Evolutionary conservation across 352 stramenopile species (phyloP), one percentile per base, ranked within the genome.

Genomic region (Phytophthora crassamura): DNA sequence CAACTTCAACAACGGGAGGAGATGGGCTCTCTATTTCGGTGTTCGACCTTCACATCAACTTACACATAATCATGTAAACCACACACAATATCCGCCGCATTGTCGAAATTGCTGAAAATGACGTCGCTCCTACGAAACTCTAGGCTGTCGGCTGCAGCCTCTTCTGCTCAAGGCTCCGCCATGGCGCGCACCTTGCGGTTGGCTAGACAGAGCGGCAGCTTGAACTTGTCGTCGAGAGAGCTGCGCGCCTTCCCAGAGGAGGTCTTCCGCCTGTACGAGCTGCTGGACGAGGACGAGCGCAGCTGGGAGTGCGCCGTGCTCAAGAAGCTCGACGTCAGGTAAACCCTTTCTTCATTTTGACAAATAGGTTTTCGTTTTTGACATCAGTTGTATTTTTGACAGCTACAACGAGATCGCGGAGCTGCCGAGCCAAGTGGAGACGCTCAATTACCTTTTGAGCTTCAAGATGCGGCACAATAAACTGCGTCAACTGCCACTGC

Each of bases 391-490:
- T 8, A 42, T 51, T 60, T 50, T 61, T 45, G 6, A 54, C 40
- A 94, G 86, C 41, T 90, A 91, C 69, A 94, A 94, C 52, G 85
- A 91, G 16, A 92, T 94, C 60, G 33, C 57, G 12, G 64, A 72
- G 49, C 54, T 94, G 14, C 82, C 83, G 15, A 54, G 18, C 18
- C 57, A 87, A 50, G 77, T 94, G 50, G 64, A 65, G 25, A 67
- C 67, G 46, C 55, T 94, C 32, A 75, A 72, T 34, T 67, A 77
- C 54, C 60, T 94, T 18, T 58, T 68, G 22, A 89, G 66, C 30
- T 77, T 93, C 61, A 92, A 92, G 61, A 79, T 94, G 50, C 82
- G 82, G 12, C 86, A 94, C 61, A 94, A 94, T 35, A 62, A 78
- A 35, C 68, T 94, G 11, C 57, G 34, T 0, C 38, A 75, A 41